Conservation (phyloP, 371 early-diverging fungal species). For the Actinomucor elegans region DNA sequence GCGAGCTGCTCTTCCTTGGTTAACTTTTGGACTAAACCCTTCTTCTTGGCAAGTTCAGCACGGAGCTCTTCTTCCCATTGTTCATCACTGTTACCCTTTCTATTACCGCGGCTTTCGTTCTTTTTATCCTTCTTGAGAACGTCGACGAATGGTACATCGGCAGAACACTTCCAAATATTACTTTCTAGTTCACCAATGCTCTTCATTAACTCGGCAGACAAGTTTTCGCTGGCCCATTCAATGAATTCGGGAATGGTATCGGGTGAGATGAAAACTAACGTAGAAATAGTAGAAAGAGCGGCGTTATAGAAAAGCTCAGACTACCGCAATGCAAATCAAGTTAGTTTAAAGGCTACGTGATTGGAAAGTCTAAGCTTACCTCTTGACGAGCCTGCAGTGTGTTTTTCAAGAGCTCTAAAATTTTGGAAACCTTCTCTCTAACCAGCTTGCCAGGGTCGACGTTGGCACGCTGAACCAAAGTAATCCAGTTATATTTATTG, state of each 20-base stretch:
- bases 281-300: conserved; percentile 55
- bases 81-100: conserved; percentile 66
- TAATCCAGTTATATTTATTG: conserved; percentile 83
- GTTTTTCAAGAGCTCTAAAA: conserved; percentile 46
- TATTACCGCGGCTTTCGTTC: conserved; percentile 49
- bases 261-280: conserved; percentile 59
- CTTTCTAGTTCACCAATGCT: conserved; percentile 56
- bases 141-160: conserved; percentile 68
- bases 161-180: conserved; percentile 70
- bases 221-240: conserved; percentile 42
- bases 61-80: conserved; percentile 86
- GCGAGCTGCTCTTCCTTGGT: conserved; percentile 84
- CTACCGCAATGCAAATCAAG: conserved; percentile 6
- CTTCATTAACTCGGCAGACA: conserved; percentile 47
- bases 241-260: conserved; percentile 48
- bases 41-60: conserved; percentile 76
- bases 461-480: conserved; percentile 73
- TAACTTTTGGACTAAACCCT: conserved; percentile 58
- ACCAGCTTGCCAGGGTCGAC: conserved; percentile 76
- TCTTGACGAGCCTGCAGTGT: conserved; percentile 25
- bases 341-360: no score
- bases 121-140: conserved; percentile 54
- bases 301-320: conserved; percentile 55
- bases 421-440: conserved; percentile 33
- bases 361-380: conserved; percentile 10